Evolutionary conservation across 805 yeast genomes (phyloP).

Genomic region (Scheffersomyces stipitis): DNA sequence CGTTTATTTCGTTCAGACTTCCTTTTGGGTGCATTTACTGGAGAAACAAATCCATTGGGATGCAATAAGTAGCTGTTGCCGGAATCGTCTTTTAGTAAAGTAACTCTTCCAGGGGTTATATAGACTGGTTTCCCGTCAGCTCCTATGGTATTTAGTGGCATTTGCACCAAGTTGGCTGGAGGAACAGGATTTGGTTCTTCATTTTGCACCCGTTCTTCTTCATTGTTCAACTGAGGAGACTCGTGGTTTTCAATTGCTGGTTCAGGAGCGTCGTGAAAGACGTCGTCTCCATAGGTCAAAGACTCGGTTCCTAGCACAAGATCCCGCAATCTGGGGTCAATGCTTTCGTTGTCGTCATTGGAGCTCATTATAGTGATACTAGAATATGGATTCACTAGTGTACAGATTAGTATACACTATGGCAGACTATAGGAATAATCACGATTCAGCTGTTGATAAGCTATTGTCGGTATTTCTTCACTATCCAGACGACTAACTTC

Average conservation of each 20-base stretch:
- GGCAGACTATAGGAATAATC: too few relatives aligned
- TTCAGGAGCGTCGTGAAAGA: conserved; percentile 7
- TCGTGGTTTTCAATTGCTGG: background rate
- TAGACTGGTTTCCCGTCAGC: background rate
- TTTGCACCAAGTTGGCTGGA: background rate
- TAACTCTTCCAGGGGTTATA: background rate
- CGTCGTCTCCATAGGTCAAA: conserved; percentile 13
- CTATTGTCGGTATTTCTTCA: too few relatives aligned
- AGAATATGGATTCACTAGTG: background rate
- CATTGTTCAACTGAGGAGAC: background rate
- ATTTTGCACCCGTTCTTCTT: background rate
- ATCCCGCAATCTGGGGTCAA: conserved; percentile 12
- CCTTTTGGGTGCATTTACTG: conserved; percentile 1
- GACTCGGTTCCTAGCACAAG: conserved; percentile 16
- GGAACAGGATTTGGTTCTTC: background rate
- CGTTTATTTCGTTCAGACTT: background rate
- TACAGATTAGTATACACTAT: background rate
- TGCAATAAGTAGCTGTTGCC: conserved; percentile 11
- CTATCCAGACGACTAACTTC: too few relatives aligned
- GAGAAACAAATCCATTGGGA: conserved; percentile 9
- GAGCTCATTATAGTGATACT: background rate
- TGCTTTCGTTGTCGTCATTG: conserved; percentile 6
- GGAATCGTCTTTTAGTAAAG: conserved; percentile 5
- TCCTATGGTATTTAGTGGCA: too few relatives aligned
- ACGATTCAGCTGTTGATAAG: too few relatives aligned